phyloP scores from a whole-genome alignment of 805 yeast species.

The Candida peoriensis region DNA sequence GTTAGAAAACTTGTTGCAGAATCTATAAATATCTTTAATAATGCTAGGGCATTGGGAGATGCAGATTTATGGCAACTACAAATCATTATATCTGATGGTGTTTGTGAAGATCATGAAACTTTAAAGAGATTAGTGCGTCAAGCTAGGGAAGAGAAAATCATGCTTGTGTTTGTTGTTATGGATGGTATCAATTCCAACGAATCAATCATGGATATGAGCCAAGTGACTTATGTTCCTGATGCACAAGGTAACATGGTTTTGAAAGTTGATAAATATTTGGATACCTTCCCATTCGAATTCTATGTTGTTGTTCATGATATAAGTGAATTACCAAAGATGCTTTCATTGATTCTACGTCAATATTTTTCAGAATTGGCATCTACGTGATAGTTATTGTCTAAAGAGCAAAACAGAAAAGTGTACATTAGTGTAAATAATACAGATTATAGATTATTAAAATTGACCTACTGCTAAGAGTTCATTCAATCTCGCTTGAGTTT shows the following conservation, averaged over 20 bases:
- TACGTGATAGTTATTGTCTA: conserved; percentile 2
- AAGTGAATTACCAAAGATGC: conserved; percentile 85
- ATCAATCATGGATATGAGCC: conserved; percentile 91
- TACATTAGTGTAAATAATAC: conserved; percentile 4
- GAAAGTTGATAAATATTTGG: conserved; percentile 79
- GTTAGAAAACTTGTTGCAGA: conserved; percentile 66
- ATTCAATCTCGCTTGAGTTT: no score
- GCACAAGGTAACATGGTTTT: conserved; percentile 64
- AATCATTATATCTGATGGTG: conserved; percentile 92
- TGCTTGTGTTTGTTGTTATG: conserved; percentile 91
- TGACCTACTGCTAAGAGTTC: no score
- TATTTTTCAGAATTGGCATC: conserved; percentile 74
- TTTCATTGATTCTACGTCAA: conserved; percentile 84
- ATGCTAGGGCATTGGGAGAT: conserved; percentile 40
- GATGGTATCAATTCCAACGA: conserved; percentile 84
- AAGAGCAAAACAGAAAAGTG: neutral
- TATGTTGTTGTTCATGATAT: conserved; percentile 91
- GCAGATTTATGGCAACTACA: conserved; percentile 88
- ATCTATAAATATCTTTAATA: conserved; percentile 69
- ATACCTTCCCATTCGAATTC: conserved; percentile 93
- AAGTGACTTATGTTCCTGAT: conserved; percentile 77
- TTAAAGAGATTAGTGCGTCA: conserved; percentile 79
- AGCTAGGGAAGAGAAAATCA: conserved; percentile 87
- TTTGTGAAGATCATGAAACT: conserved; percentile 89
- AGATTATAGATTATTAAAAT: no score